Evolutionary conservation across 192 early-diverging fungal genomes (phyloP), one percentile per base, ranked within the genome.

Genomic region (Rhizophagus sp.): DNA sequence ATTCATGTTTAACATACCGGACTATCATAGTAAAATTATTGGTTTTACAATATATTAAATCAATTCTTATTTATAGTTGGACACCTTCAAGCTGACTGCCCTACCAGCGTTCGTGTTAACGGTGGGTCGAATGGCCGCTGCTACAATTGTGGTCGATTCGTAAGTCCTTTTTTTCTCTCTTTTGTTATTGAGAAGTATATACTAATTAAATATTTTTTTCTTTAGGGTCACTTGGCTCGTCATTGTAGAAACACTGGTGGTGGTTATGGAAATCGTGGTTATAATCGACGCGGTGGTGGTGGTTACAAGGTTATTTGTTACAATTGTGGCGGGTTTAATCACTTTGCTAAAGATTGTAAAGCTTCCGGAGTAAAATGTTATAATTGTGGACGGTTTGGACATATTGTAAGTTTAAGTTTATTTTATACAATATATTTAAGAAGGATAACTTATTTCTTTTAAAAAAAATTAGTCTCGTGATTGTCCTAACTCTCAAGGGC

Each of bases 291-390:
- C 19, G 47, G 17, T 30, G 68, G 30, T 30, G 30, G 67, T 66
- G 50, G 52, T n/a, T 41, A 65, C 33, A 83, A 82, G 6, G 64
- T 88, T 8, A 77, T 86, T 33, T 90, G 89, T 52, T 87, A 86
- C 82, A 87, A 90, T 50, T 90, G 89, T 52, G 86, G 89, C 63
- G 85, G 86, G 3, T 76, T 79, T 57, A 90, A 90, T 63, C 89
- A 90, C 63, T 87, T 81, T 79, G 88, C 89, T 62, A 80, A 83
- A 36, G 87, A 90, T 62, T 90, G 89, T 75, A 83, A 86, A 78
- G 89, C 89, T 24, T 82, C 27, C 49, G 83, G 86, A n/a, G 86
- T 87, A 30, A 85, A 87, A 65, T 90, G 89, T 75, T 90, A 88
- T 61, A 87, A 88, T 62, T 90, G 89, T 15, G 84, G 80, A 34